Base-by-base conservation (phyloP, 2,329 filamentous ascomycete species). In the Fusarium cyanostomum region DNA sequence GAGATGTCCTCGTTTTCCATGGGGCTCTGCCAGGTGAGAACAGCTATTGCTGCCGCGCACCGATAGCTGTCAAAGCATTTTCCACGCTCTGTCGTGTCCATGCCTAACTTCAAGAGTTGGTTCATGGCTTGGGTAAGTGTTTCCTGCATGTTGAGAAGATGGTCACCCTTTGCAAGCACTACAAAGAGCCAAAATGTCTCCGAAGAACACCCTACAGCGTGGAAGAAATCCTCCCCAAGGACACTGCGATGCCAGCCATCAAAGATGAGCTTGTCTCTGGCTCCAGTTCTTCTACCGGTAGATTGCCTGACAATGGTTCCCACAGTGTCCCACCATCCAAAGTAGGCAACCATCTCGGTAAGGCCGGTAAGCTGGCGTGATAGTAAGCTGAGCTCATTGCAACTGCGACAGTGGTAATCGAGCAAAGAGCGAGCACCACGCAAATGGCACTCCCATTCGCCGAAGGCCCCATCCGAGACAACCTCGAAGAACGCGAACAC, bases 401-500 rank as follows among this genome's bases (percentile, higher is more conserved):
- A 71, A 8, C 68, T 72, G 3, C 61, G 71, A 41, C 78, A 80
- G 54, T 80, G 78, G 13, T 72, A 74, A 48, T 80, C 78, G 2
- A 80, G 71, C 7, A 80, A 52, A 0, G 76, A 78, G 7, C 73
- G 74, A 0, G 78, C 78, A 2, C 78, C 78, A 33, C 75, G 71
- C 1, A 80, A 63, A 63, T 80, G 78, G 6, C 75, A 70, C 35
- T 75, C 56, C 78, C 78, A 74, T 43, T 75, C 70, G 0, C 75
- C 75, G 50, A 80, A 81, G 0, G 76, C 71, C 0, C 76, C 73
- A 27, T 79, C 77, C 34, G 74, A 79, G 0, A 80, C 76, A 0
- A 81, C 78, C 11, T 80, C 79, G 24, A 80, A 77, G 30, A 81
- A 75, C 1, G 78, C 78, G 57, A 81, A 80, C 0, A 76, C 78